Percentiles rank a stretch among this genome's conserved stretches.
phyloP scores from a whole-genome alignment of 2,329 filamentous ascomycete genomes.

The Paraphoma chrysanthemicola region DNA sequence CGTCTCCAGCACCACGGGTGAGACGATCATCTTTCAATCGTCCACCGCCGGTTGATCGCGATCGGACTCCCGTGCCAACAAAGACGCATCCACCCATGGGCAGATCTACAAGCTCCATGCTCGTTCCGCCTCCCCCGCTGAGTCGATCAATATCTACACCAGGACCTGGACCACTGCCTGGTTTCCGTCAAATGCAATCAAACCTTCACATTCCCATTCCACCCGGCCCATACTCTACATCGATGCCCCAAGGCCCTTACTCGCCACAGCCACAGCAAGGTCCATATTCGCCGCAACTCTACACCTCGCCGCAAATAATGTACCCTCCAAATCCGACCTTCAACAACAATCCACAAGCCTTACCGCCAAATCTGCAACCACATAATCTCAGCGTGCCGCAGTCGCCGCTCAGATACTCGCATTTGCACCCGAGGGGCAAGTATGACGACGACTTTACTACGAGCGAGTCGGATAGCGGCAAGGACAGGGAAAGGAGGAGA shows the following conservation, averaged over 20 bases:
- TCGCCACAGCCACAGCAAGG: conserved; percentile 3
- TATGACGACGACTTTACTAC: conserved; percentile 27
- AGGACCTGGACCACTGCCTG: conserved; percentile 23
- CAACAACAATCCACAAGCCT: conserved; percentile 1
- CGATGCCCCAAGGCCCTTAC: conserved; percentile 9
- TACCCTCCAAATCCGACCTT: conserved; percentile 6
- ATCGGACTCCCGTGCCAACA: conserved; percentile 30
- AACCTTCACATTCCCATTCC: conserved; percentile 22
- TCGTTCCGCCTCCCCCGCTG: conserved; percentile 30
- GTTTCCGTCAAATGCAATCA: conserved; percentile 7
- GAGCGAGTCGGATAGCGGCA: conserved; percentile 29
- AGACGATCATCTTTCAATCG: conserved; percentile 32
- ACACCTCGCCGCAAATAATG: conserved; percentile 10
- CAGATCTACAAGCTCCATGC: conserved; percentile 26
- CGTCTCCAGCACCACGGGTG: conserved; percentile 14
- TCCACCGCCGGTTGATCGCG: conserved; percentile 27
- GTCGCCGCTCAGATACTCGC: conserved; percentile 24
- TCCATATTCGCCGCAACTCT: conserved; percentile 6
- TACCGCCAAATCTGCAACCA: conserved; percentile 8
- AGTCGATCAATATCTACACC: conserved; percentile 38
- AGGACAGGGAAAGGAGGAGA: conserved; percentile 17
- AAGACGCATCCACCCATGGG: conserved; percentile 27
- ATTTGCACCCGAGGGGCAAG: conserved; percentile 9
- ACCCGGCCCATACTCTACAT: conserved; percentile 9
- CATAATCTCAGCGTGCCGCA: conserved; percentile 11